Evolutionary conservation across 2,329 filamentous ascomycete genomes (phyloP).

Genomic region (Aspergillus calidoustus): DNA sequence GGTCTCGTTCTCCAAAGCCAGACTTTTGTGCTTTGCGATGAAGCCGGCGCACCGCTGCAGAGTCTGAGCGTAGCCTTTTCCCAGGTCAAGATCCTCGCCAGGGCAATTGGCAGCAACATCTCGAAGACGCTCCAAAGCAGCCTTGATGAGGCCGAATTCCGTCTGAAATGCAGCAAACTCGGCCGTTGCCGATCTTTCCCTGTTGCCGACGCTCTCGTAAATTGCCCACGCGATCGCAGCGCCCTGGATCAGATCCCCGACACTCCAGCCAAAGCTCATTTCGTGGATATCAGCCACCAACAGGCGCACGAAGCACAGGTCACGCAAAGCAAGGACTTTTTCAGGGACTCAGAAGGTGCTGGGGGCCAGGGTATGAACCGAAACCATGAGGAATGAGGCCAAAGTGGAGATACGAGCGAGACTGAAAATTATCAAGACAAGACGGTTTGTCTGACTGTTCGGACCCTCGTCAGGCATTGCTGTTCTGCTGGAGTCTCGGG

Average conservation of each 20-base stretch:
- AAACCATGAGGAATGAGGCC: background rate
- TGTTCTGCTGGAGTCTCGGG: background rate
- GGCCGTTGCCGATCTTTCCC: conserved; percentile 7
- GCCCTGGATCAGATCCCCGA: conserved; percentile 15
- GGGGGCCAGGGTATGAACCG: too few relatives aligned
- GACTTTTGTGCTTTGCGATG: conserved; percentile 8
- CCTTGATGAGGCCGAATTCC: conserved; percentile 17
- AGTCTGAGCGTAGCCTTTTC: conserved; percentile 9
- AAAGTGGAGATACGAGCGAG: background rate
- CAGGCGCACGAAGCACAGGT: background rate
- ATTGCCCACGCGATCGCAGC: conserved; percentile 15
- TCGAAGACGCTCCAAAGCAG: conserved; percentile 9
- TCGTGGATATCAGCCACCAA: background rate
- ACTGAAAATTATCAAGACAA: background rate
- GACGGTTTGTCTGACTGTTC: background rate
- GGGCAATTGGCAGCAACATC: background rate
- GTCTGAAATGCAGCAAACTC: conserved; percentile 15
- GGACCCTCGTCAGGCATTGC: too few relatives aligned
- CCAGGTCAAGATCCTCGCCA: conserved; percentile 12
- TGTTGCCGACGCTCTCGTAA: conserved; percentile 16
- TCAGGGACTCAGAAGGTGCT: background rate
- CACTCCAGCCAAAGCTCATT: conserved; percentile 19
- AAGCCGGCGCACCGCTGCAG: conserved; percentile 14
- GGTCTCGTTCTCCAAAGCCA: background rate
- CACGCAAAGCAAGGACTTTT: too few relatives aligned